These are phyloP conservation scores for Saturnispora diversa DNA, from an alignment of 805 yeast species.

Conservation along the genomic window DNA sequence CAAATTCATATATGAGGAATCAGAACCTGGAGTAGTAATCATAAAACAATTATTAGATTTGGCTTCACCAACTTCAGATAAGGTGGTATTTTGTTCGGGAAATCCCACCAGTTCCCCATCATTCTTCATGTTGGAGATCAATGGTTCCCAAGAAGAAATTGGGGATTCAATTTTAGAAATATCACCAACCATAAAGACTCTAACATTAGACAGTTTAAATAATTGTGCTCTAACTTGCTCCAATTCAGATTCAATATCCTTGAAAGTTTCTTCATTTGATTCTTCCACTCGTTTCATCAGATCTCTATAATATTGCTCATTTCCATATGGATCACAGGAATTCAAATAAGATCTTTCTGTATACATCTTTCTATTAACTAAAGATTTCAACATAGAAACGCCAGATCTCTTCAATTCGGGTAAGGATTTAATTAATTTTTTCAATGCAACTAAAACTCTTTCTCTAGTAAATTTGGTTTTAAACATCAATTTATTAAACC, in stretches of 20 bases:
- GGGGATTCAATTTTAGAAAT: constrained; percentile 44
- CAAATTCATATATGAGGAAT: constrained; percentile 61
- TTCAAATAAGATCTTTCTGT: constrained; percentile 56
- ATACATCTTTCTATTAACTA: constrained; percentile 38
- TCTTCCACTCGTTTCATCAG: constrained; percentile 42
- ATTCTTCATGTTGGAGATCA: constrained; percentile 20
- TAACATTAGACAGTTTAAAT: constrained; percentile 51
- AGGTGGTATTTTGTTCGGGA: constrained; percentile 47
- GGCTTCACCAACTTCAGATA: constrained; percentile 46
- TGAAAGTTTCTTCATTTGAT: constrained; percentile 38
- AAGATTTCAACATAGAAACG: constrained; percentile 53
- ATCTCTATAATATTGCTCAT: constrained; percentile 49
- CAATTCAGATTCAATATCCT: constrained; percentile 38
- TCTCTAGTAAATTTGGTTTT: constrained; percentile 63
- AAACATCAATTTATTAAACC: constrained; percentile 64
- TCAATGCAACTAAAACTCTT: constrained; percentile 59
- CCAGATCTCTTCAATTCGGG: constrained; percentile 62
- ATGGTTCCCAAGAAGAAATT: constrained; percentile 47
- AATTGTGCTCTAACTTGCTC: constrained; percentile 44
- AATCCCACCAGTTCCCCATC: constrained; percentile 21
- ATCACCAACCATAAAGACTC: constrained; percentile 68
- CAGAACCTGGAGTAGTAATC: constrained; percentile 74
- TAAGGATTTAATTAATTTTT: constrained; percentile 49
- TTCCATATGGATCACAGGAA: constrained; percentile 55
- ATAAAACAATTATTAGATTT: constrained; percentile 52